Percentiles rank a stretch among this genome's conserved stretches.
Conservation (phyloP, 768 basidiomycete species). For the Hygrocybe punicea region DNA sequence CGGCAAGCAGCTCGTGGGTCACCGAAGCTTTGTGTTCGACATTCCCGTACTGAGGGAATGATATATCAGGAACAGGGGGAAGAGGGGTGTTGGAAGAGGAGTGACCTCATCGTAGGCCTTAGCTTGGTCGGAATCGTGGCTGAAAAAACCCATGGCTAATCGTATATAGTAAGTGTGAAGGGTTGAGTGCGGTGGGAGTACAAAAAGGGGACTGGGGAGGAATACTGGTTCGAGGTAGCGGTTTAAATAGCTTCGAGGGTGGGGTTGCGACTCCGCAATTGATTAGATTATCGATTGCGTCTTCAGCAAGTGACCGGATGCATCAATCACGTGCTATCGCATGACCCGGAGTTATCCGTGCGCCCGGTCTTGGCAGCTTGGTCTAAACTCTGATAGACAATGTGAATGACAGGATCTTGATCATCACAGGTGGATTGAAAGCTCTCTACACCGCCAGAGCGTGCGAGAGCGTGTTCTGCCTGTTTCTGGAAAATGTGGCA, state of each 20-base stretch:
- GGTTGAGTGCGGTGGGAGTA: background rate
- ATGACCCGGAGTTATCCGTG: background rate
- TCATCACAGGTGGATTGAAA: no score
- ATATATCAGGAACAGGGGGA: background rate
- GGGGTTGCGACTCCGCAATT: background rate
- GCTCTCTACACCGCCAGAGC: no score
- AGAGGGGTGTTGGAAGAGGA: background rate
- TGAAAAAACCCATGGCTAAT: conserved; percentile 17
- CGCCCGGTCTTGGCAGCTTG: background rate
- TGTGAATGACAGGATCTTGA: no score
- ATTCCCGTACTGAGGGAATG: conserved; percentile 30
- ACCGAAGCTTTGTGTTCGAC: conserved; percentile 46
- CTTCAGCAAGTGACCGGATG: no score
- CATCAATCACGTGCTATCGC: no score
- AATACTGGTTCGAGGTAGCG: background rate
- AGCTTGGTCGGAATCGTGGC: conserved; percentile 17
- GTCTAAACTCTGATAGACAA: no score
- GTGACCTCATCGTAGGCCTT: conserved; percentile 19
- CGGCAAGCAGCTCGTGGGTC: conserved; percentile 54
- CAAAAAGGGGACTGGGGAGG: background rate
- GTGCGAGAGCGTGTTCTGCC: no score
- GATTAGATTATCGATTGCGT: background rate
- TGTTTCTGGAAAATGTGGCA: no score
- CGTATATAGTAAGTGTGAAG: background rate
- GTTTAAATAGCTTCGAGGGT: background rate